Percentiles rank a stretch among this genome's conserved stretches.
These are phyloP conservation scores for Colletotrichum siamense DNA, from an alignment of 2,329 filamentous ascomycete genomes.

Conservation along the genomic window DNA sequence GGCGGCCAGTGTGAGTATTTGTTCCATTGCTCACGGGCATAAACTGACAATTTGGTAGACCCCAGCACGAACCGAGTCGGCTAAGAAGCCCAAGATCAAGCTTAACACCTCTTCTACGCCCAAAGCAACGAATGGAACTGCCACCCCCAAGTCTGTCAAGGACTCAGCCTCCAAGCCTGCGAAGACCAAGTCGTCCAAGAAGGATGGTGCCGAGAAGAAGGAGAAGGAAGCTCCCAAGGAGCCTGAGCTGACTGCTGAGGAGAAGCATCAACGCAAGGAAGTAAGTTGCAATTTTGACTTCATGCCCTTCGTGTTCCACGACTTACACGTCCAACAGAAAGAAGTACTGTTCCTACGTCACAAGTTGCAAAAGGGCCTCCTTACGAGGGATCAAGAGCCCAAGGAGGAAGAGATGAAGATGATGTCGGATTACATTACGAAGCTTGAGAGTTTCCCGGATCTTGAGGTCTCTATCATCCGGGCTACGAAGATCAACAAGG, in stretches of 20 bases:
- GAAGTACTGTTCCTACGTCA: constrained; percentile 93
- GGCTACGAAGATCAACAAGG: constrained; percentile 97
- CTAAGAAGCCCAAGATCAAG: constrained; percentile 74
- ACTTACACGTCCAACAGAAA: constrained; percentile 51
- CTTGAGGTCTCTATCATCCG: constrained; percentile 90
- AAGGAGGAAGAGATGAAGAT: constrained; percentile 82
- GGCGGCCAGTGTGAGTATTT: constrained; percentile 54
- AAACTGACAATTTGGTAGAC: constrained; percentile 41
- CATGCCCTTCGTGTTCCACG: constrained; percentile 34
- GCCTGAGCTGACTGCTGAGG: constrained; percentile 62
- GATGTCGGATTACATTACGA: constrained; percentile 79
- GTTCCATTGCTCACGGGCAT: not conserved
- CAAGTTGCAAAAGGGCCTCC: constrained; percentile 91
- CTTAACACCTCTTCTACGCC: constrained; percentile 69
- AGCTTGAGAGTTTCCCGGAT: constrained; percentile 80
- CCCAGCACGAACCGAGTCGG: constrained; percentile 64
- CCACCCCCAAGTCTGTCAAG: constrained; percentile 60
- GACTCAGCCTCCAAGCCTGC: constrained; percentile 57
- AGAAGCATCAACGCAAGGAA: constrained; percentile 65
- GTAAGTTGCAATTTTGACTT: constrained; percentile 39
- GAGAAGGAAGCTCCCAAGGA: constrained; percentile 59
- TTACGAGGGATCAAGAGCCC: constrained; percentile 84
- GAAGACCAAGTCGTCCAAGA: constrained; percentile 62
- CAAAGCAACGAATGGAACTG: constrained; percentile 70
- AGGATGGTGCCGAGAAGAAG: constrained; percentile 61